Evolutionary conservation across 2,329 filamentous ascomycete species (phyloP).

Genomic region (Leptographium radiaticola): DNA sequence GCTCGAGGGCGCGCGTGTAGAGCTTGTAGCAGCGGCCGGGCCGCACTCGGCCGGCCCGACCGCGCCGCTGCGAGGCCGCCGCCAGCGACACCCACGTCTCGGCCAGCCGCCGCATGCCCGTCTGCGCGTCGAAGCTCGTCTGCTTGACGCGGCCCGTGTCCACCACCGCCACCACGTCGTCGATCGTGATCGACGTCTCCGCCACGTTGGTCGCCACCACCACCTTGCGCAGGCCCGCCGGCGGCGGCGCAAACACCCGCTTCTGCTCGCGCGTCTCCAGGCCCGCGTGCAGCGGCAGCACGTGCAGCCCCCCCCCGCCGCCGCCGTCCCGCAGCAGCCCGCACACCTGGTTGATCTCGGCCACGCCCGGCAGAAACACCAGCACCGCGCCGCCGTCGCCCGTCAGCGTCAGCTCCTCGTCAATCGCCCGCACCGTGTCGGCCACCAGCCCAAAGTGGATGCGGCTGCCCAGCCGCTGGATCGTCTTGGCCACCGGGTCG

Average conservation of each 20-base stretch:
- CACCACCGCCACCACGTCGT: conserved; percentile 91
- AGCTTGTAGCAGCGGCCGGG: conserved; percentile 91
- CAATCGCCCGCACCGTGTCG: conserved; percentile 69
- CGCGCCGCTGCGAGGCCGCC: conserved; percentile 86
- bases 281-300: conserved; percentile 82
- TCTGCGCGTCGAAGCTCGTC: conserved; percentile 81
- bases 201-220: conserved; percentile 94
- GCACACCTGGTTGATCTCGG: conserved; percentile 78
- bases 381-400: conserved; percentile 72
- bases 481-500: conserved; percentile 52
- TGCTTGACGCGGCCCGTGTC: conserved; percentile 94
- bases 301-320: conserved; percentile 41
- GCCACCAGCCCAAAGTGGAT: conserved; percentile 87
- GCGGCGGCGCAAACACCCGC: conserved; percentile 66
- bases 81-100: conserved; percentile 93
- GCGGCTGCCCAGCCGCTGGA: conserved; percentile 61
- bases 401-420: conserved; percentile 53
- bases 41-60: conserved; percentile 84
- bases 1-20: conserved; percentile 74
- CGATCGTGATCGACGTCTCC: conserved; percentile 96
- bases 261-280: conserved; percentile 80
- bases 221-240: conserved; percentile 73
- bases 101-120: conserved; percentile 86
- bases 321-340: conserved; percentile 45
- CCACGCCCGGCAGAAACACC: conserved; percentile 87